phyloP scores from a whole-genome alignment of 495 filamentous ascomycete genomes.

The Penicillium samsonianum region DNA sequence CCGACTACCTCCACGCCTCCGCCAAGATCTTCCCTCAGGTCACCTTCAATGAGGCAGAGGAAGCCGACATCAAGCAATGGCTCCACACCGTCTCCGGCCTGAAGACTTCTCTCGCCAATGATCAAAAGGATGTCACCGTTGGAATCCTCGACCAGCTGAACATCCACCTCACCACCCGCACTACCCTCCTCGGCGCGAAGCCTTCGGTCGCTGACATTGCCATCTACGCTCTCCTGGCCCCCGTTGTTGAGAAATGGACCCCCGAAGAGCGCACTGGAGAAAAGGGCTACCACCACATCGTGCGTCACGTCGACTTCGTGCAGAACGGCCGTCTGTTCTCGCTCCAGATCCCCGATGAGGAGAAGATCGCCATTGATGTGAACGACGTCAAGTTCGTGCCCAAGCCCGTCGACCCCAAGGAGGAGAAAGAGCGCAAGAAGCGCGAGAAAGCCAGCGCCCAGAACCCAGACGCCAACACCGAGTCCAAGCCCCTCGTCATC shows the following conservation, averaged over 20 bases:
- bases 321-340: conserved; percentile 83
- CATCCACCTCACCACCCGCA: conserved; percentile 80
- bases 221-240: conserved; percentile 78
- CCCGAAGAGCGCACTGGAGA: conserved; percentile 88
- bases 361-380: conserved; percentile 79
- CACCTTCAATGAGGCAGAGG: conserved; percentile 73
- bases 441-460: conserved; percentile 74
- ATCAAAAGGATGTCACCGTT: conserved; percentile 53
- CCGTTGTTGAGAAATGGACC: conserved; percentile 76
- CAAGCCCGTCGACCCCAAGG: conserved; percentile 78
- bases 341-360: conserved; percentile 65
- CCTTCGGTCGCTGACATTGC: conserved; percentile 88
- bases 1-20: conserved; percentile 51
- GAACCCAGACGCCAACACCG: conserved; percentile 39
- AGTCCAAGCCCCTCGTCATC: conserved; percentile 41
- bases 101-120: conserved; percentile 57
- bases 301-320: conserved; percentile 90
- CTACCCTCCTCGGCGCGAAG: conserved; percentile 87
- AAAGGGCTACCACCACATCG: conserved; percentile 85
- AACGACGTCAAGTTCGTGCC: conserved; percentile 80
- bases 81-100: conserved; percentile 71
- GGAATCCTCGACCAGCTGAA: conserved; percentile 73
- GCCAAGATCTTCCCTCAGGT: conserved; percentile 64
- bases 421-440: conserved; percentile 86
- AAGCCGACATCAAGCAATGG: conserved; percentile 87